Conservation (phyloP, 2,329 filamentous ascomycete species). For the Talaromyces sp. region DNA sequence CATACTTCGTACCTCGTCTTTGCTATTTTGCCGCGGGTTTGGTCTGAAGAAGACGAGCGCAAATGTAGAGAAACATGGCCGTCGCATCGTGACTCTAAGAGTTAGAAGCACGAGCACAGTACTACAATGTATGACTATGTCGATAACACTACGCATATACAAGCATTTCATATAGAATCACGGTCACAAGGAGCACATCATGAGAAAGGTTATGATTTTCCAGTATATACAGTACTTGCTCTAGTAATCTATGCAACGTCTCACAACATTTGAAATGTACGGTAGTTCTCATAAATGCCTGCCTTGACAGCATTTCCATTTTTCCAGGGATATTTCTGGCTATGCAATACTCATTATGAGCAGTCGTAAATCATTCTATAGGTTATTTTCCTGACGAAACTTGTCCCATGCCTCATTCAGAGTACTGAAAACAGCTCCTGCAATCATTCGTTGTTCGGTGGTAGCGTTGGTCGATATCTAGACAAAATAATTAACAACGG, state of each 20-base stretch:
- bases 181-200: neutral
- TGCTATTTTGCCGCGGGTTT: constrained; percentile 78
- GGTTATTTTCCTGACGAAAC: constrained; percentile 58
- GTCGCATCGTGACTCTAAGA: constrained; percentile 23
- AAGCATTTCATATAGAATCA: neutral
- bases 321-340: neutral
- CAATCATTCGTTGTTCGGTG: constrained; percentile 62
- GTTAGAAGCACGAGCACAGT: neutral
- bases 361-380: constrained; percentile 28
- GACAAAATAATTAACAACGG: neutral
- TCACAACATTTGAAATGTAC: neutral
- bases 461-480: constrained; percentile 59
- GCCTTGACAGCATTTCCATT: neutral
- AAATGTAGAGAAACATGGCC: constrained; percentile 60
- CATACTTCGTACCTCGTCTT: constrained; percentile 98
- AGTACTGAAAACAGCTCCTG: constrained; percentile 58
- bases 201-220: neutral
- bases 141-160: constrained; percentile 6
- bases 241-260: neutral
- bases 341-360: neutral
- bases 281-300: neutral
- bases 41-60: constrained; percentile 76
- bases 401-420: constrained; percentile 65
- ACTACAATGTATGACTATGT: neutral
- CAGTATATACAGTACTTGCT: neutral